Conservation (phyloP, 2,329 filamentous ascomycete genomes). For the Fusarium pseudograminearum region DNA sequence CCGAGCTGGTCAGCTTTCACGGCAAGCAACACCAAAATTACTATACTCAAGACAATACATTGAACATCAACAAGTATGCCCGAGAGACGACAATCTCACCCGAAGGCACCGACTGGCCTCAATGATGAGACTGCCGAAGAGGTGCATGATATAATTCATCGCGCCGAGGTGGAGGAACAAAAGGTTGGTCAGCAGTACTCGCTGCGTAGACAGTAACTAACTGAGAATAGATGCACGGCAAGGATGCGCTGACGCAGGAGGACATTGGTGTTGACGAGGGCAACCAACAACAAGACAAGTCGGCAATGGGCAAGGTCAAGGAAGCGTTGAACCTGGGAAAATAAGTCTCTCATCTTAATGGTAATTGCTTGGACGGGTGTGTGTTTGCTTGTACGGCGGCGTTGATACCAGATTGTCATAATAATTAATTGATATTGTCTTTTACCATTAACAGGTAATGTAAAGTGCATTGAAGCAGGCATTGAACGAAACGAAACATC, state of each 20-base stretch:
- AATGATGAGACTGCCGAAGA: constrained; percentile 51
- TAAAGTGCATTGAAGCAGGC: constrained; percentile 5
- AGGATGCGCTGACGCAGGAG: constrained; percentile 40
- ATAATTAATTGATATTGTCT: constrained; percentile 9
- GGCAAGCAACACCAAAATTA: background rate
- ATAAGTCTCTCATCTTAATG: constrained; percentile 5
- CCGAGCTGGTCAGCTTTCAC: background rate
- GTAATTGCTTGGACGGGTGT: background rate
- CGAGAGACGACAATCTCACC: constrained; percentile 28
- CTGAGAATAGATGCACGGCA: constrained; percentile 39
- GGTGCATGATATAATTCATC: constrained; percentile 52
- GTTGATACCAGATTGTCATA: constrained; percentile 29
- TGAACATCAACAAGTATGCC: constrained; percentile 16
- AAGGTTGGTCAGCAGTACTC: constrained; percentile 13
- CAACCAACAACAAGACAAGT: constrained; percentile 7
- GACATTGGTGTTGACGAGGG: constrained; percentile 28
- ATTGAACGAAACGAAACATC: constrained; percentile 18
- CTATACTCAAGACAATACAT: background rate
- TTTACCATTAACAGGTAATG: background rate
- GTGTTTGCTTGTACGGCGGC: background rate
- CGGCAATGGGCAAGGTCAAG: constrained; percentile 48
- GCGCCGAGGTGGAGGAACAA: constrained; percentile 52
- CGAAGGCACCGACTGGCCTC: constrained; percentile 42
- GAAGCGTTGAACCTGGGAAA: constrained; percentile 44
- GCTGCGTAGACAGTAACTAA: background rate